Evolutionary conservation across 2,329 filamentous ascomycete species (phyloP), one percentile per base, ranked within the genome.

Genomic region (Xylariaceae sp.): DNA sequence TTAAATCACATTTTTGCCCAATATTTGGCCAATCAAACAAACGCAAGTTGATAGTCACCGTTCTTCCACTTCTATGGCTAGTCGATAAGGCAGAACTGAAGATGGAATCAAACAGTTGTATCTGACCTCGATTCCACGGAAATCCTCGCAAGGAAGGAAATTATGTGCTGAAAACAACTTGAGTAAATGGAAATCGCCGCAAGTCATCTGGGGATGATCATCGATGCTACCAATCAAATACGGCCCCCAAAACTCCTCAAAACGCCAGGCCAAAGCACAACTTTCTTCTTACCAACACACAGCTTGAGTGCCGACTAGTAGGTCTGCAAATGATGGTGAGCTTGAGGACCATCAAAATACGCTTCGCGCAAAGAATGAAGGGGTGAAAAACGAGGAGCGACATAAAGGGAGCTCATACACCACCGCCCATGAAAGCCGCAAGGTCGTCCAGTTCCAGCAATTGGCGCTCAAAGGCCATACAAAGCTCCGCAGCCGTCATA

Each of bases 391-490:
- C 30, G 22, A 26, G 11, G 22, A 26, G 22, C 11, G 6, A 6
- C 22, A 26, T 26, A 26, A 32, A 13, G 30, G 30, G 30, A 17
- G 30, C 30, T 32, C 30, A 81, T 47, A 81, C 77, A 45, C 77
- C 77, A 16, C 77, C 77, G 16, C 77, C 77, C 77, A 81, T 81
- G 40, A 81, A 80, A 3, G 77, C 77, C 24, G 77, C 77, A 9
- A 81, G 68, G 52, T 81, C 77, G 46, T 81, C 77, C 6, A 81
- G 64, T 55, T 81, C 77, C 9, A 81, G 64, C 1, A 81, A 66
- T 58, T 81, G 77, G 24, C 75, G 66, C 63, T 81, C 78, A 51
- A 81, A 81, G 0, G 77, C 77, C 12, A 65, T 63, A 53, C 78
- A 81, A 13, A 81, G 64, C 54, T 81, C 77, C 4, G 71, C 68